Base-by-base conservation (phyloP, 1,284 basidiomycete genomes). In the Cystobasidium pallidum region DNA sequence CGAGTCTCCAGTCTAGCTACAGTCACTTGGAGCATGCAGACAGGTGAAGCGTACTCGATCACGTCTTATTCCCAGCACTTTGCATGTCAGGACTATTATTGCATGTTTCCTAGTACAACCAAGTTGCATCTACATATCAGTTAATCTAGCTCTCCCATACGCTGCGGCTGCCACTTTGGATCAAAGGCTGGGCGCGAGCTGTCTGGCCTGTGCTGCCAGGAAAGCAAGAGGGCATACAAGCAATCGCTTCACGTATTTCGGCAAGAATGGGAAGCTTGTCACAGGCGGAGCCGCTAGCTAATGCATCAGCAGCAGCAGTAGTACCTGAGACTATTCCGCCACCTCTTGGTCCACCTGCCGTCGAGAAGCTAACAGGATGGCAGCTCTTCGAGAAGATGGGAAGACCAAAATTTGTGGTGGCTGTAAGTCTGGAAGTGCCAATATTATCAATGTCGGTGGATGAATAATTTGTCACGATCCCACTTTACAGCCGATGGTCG, bases 381-480 rank as follows among this genome's bases (percentile, higher is more conserved):
- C 88, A 92, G 26, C 89, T 97, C 75, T 98, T 94, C 80, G 87
- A 78, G 83, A 89, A 51, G 80, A 83, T 98, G 45, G 89, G 91
- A 7, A 89, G 88, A 76, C 92, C 94, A 10, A 91, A 90, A 80
- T 88, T 87, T 79, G 86, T 98, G 52, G 91, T 97, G 13, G 95
- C 93, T 26, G 68, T 71, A 32, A 28, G 68, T 54, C 11, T 30
- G 28, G 32, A 26, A 32, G 36, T 45, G n/a, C n/a, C 49, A 4
- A 15, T 21, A 26, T 43, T 49, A 68, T 34, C 3, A 1, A 57
- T 15, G 2, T 45, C 32, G 19, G 17, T n/a, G 39, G 7, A 41
- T 15, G n/a, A n/a, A n/a, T n/a, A n/a, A n/a, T n/a, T n/a, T n/a
- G n/a, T 39, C 13, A 39, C 6, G 36, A 39, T 39, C 15, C 3